Base-by-base conservation (phyloP, 305 asterid genomes). In the Fraxinus latifolia region DNA sequence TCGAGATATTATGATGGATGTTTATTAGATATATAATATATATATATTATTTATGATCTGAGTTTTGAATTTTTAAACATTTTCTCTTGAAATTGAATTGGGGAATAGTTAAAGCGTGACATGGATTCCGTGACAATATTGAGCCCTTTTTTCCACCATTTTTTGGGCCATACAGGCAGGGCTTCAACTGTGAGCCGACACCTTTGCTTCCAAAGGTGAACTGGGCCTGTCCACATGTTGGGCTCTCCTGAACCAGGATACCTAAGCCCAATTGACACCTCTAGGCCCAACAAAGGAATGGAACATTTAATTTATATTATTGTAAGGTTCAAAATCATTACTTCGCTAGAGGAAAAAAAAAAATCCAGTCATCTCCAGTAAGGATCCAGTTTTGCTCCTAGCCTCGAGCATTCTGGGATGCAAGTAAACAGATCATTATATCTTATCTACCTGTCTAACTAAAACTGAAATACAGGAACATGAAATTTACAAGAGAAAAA, bases 371-470 rank as follows among this genome's bases (percentile, higher is more conserved):
- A 67, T 67, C 34, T 67, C 74, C 74, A 23, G 36, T 67, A 11
- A 58, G 29, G 68, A 58, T 19, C 29, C 14, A 58, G 3, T 6
- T 58, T 15, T 50, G 7, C 7, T 50, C 8, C 62, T 50, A 2
- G 68, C 29, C 27, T 17, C 68, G 23, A 58, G 8, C 68, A 81
- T 79, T 79, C 76, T 62, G 81, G 82, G 86, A 83, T 71, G 83
- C 70, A 80, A 71, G 71, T 77, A 68, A 82, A 55, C 80, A 86
- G 85, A 81, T 76, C 76, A 77, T 83, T 75, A 47, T 80, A 76
- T 88, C 83, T 44, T 50, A 74, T 70, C 86, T 84, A 82, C 79
- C 78, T 84, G 53, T 71, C 85, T 87, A 82, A 83, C 79, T 58
- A 67, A 86, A 50, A 81, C 29, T 80, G 34, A 44, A 60, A 76